Conservation (phyloP, 2,329 filamentous ascomycete species). For the Hirsutella rhossiliensis region DNA sequence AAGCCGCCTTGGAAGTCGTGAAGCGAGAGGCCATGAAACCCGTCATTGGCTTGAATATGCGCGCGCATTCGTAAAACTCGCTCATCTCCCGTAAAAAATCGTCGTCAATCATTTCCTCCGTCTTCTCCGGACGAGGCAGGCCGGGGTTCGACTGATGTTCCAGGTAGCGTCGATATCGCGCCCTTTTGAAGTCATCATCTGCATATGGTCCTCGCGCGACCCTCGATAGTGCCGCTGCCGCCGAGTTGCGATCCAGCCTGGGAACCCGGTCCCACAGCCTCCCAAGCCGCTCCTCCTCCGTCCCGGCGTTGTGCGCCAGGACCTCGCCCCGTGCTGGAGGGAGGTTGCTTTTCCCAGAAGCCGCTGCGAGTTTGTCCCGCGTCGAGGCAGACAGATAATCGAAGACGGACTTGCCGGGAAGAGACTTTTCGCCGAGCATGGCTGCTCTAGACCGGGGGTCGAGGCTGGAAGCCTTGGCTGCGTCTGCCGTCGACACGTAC, state of each 20-base stretch:
- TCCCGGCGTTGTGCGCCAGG: constrained; percentile 50
- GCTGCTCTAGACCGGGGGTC: constrained; percentile 67
- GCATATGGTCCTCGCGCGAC: constrained; percentile 63
- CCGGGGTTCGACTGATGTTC: constrained; percentile 50
- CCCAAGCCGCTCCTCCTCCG: constrained; percentile 49
- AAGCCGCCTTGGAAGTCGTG: constrained; percentile 52
- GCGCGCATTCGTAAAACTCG: constrained; percentile 56
- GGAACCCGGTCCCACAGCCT: constrained; percentile 48
- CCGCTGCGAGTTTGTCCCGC: constrained; percentile 62
- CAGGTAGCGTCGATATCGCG: constrained; percentile 72
- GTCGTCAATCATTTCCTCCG: constrained; percentile 38
- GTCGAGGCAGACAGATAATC: constrained; percentile 75
- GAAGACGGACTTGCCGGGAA: constrained; percentile 91
- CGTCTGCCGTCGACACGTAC: constrained; percentile 61
- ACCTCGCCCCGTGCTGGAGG: constrained; percentile 68
- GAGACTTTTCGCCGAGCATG: constrained; percentile 60
- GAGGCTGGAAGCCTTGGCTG: constrained; percentile 63
- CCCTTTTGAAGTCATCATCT: constrained; percentile 67
- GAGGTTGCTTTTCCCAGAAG: constrained; percentile 64
- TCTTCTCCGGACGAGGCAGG: constrained; percentile 37
- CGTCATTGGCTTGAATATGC: constrained; percentile 82
- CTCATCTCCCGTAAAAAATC: constrained; percentile 71
- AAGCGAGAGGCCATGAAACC: constrained; percentile 91
- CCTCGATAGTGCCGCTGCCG: constrained; percentile 55
- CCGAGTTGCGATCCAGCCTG: constrained; percentile 52